Evolutionary conservation across 805 yeast species (phyloP).

Genomic region (Kazachstania africana): DNA sequence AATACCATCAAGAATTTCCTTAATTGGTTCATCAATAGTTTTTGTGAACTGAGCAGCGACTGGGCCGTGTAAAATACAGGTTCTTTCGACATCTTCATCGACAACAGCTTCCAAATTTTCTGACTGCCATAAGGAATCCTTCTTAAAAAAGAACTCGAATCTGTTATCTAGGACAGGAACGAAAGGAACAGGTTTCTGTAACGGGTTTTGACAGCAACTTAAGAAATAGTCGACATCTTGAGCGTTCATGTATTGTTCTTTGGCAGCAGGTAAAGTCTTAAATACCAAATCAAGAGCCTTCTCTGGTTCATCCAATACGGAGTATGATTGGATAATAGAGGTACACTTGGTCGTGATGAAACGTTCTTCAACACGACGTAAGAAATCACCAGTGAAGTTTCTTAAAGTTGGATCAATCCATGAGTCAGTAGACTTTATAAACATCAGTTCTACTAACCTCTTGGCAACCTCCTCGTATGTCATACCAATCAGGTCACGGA

Average conservation of each 20-base stretch:
- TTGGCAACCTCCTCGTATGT: constrained; percentile 84
- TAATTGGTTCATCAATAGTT: constrained; percentile 83
- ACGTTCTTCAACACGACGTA: constrained; percentile 96
- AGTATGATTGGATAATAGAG: constrained; percentile 66
- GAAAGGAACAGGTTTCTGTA: constrained; percentile 95
- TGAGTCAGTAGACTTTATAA: constrained; percentile 58
- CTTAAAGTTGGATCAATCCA: constrained; percentile 87
- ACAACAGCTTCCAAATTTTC: constrained; percentile 94
- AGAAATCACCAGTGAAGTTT: constrained; percentile 73
- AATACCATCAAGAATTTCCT: constrained; percentile 75
- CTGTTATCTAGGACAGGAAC: constrained; percentile 91
- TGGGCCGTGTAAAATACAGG: constrained; percentile 98
- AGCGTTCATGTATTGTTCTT: constrained; percentile 75
- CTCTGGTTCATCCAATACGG: constrained; percentile 59
- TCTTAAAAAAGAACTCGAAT: constrained; percentile 93
- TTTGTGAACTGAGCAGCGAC: constrained; percentile 91
- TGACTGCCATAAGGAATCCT: constrained; percentile 98
- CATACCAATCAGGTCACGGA: constrained; percentile 89
- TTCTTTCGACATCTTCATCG: constrained; percentile 92
- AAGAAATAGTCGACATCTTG: constrained; percentile 93
- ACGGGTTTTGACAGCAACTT: constrained; percentile 67
- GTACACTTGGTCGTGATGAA: constrained; percentile 47
- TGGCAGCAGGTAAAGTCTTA: constrained; percentile 60
- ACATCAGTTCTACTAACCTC: constrained; percentile 82
- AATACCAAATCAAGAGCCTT: constrained; percentile 48